Conservation (phyloP, 352 stramenopile species). For the Plasmopara halstedii region DNA sequence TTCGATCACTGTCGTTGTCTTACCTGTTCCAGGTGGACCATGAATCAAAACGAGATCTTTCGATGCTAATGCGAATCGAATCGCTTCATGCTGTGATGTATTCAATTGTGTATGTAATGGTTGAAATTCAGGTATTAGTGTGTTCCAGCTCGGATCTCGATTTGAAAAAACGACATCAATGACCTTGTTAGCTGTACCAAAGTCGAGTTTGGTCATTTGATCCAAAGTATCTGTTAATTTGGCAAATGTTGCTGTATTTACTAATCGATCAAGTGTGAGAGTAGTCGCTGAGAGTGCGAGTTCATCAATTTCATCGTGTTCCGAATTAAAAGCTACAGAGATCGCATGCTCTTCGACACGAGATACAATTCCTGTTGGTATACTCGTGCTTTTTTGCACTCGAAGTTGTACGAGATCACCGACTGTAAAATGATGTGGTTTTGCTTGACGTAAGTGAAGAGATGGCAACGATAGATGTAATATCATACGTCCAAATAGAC, state of each 20-base stretch:
- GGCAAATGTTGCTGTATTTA: constrained; percentile 81
- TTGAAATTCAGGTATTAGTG: constrained; percentile 32
- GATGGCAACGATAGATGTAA: constrained; percentile 47
- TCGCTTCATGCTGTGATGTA: constrained; percentile 63
- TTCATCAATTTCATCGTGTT: constrained; percentile 57
- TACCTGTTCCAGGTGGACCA: constrained; percentile 89
- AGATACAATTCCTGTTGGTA: constrained; percentile 56
- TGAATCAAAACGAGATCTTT: constrained; percentile 89
- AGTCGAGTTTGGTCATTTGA: constrained; percentile 54
- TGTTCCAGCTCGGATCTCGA: constrained; percentile 42
- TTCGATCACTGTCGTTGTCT: constrained; percentile 97
- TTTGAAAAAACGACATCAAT: constrained; percentile 66
- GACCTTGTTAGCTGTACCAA: constrained; percentile 44
- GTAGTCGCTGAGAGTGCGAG: constrained; percentile 23
- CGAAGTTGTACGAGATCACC: constrained; percentile 80
- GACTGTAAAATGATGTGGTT: constrained; percentile 75
- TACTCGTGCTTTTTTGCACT: constrained; percentile 21
- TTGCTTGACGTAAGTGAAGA: constrained; percentile 30
- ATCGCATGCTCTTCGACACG: constrained; percentile 53
- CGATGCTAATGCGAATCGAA: constrained; percentile 74
- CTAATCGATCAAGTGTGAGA: constrained; percentile 69
- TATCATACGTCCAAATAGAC: constrained; percentile 61
- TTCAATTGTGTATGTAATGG: constrained; percentile 58
- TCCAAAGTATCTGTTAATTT: constrained; percentile 65
- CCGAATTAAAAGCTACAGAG: constrained; percentile 36